Base-by-base conservation (phyloP, 1,139 yeast genomes). In the Diutina siamensis region DNA sequence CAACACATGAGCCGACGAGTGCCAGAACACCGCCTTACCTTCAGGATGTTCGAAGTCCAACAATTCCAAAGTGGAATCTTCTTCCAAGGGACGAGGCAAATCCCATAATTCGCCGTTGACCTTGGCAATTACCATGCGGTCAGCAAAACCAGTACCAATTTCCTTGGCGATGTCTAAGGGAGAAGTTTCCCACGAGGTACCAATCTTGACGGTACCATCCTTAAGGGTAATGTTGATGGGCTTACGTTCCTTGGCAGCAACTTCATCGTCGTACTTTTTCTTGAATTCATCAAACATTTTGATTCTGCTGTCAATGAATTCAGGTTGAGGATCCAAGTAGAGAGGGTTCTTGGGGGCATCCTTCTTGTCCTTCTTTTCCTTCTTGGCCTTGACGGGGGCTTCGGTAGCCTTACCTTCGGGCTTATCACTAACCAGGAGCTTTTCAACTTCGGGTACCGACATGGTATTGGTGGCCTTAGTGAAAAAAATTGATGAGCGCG, bases 21-120 rank as follows among this genome's bases (percentile, higher is more conserved):
- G 99, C 98, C 98, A 94, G 68, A 94, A 94, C 44, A 92, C 98
- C 53, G 80, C 80, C 63, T 82, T 86, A 64, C 97, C 98, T 61
- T 89, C 97, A 20, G 86, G 87, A 52, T 67, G 69, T 21, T 70
- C 75, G 48, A 94, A 94, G 53, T 71, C 76, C 51, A 68, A 66
- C 57, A 88, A 83, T 62, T 87, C 94, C 53, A 94, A 71, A 44
- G 66, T 63, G 45, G 76, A 69, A 54, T 83, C 87, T 32, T 65
- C 73, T 68, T 92, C 98, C 47, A 94, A 72, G 17, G 97, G 97
- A 67, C 98, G 83, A 52, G 83, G 94, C 60, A 94, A 72, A 68
- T 94, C 99, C 98, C 98, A 94, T 55, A 89, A 72, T 46, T 54
- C 20, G 10, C 95, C 96, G 58, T 94, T 76, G 48, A 92, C 94